Conservation (phyloP, 2,329 filamentous ascomycete species). For the Exophiala mesophila region DNA sequence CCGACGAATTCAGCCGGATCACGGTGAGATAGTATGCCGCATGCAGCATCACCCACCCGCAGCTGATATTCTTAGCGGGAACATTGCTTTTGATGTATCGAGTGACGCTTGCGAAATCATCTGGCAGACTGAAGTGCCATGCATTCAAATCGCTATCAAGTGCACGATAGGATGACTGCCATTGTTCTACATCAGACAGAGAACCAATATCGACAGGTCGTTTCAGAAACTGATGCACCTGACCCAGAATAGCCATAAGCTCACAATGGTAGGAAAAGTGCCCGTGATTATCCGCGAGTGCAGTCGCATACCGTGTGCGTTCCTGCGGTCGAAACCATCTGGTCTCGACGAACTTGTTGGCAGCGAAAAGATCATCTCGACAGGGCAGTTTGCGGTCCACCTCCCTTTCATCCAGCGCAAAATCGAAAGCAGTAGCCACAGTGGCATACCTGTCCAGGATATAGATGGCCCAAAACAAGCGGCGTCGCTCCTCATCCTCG, state of each 20-base stretch:
- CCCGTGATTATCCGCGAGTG: constrained; percentile 74
- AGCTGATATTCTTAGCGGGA: constrained; percentile 65
- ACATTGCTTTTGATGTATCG: constrained; percentile 65
- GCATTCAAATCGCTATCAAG: constrained; percentile 72
- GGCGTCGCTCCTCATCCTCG: constrained; percentile 78
- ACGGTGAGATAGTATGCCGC: constrained; percentile 86
- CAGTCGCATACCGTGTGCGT: constrained; percentile 57
- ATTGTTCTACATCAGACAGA: constrained; percentile 77
- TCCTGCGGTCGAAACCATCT: constrained; percentile 66
- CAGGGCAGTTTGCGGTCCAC: constrained; percentile 84
- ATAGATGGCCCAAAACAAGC: constrained; percentile 94
- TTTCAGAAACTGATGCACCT: constrained; percentile 84
- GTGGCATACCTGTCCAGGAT: constrained; percentile 85
- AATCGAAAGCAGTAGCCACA: constrained; percentile 86
- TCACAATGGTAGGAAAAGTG: constrained; percentile 89
- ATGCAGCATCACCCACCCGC: constrained; percentile 86
- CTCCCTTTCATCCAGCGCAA: constrained; percentile 81
- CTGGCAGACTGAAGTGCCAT: constrained; percentile 80
- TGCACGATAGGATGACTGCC: constrained; percentile 82
- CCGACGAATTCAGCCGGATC: constrained; percentile 85
- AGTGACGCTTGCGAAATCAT: constrained; percentile 78
- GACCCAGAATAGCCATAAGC: constrained; percentile 77
- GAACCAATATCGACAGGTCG: constrained; percentile 84
- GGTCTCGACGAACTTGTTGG: constrained; percentile 78
- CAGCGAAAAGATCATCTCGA: constrained; percentile 77